Evolutionary conservation across 441 rosid genomes (phyloP), one percentile per base, ranked within the genome.

Genomic region (Manihot esculenta): DNA sequence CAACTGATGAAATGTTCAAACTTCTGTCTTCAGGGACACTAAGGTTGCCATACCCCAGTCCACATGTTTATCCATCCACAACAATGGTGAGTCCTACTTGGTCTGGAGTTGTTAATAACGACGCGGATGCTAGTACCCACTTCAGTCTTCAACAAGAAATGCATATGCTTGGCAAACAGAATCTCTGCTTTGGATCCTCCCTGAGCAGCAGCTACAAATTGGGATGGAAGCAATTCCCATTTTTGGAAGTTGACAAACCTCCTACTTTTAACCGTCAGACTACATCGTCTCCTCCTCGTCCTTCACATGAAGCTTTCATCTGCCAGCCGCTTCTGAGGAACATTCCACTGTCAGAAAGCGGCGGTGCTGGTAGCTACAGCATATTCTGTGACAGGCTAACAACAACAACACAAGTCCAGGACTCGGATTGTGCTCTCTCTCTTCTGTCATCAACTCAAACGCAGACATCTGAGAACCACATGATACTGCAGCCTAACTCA

Each of bases 391-490:
- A 82, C 80, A 81, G 87, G 83, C 81, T 85, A 79, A 70, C 84
- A 45, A 56, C 78, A 74, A 33, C 26, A 8, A 17, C 45, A 44
- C 82, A 72, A 74, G 82, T 78, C 62, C 76, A 45, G 20, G 84
- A 84, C 76, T 85, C 88, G 20, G 90, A 89, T 75, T 87, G 96
- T 86, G 97, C 97, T 92, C 96, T 87, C 97, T 92, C 97, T 92
- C 97, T 89, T 87, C 97, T 90, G 97, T 92, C 97, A 87, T 84
- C 89, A 10, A 79, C 79, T 27, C 80, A 48, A 70, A 74, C 76
- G 42, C 87, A 76, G 75, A 70, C 79, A 66, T 73, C 83, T 18
- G 81, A 82, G 66, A 78, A 74, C 58, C 78, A 68, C 66, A 66
- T 83, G 76, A n/a, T n/a, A n/a, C 67, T 60, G 74, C 87, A 74